These are phyloP conservation scores for Eragrostis curvula DNA, from an alignment of 176 grass and related monocot species.

Conservation along the genomic window DNA sequence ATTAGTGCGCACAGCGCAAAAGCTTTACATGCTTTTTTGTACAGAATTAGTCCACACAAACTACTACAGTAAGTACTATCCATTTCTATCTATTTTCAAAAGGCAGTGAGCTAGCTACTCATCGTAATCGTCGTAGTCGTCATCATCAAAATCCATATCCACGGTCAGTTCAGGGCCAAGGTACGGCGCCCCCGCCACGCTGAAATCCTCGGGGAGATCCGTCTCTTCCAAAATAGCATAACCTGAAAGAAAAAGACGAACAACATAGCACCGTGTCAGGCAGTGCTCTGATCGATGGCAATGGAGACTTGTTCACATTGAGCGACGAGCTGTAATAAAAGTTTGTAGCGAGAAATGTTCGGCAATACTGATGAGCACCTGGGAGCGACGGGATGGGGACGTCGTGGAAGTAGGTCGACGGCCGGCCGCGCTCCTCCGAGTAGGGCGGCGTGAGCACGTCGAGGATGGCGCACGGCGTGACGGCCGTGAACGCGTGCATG, in stretches of 20 bases:
- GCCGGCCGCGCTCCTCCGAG: constrained; percentile 61
- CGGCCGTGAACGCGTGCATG: constrained; percentile 79
- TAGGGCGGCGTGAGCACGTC: constrained; percentile 83
- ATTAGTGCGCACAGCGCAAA: too few species aligned
- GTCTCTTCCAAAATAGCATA: constrained; percentile 64
- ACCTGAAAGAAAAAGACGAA: constrained; percentile 34
- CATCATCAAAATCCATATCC: constrained; percentile 40
- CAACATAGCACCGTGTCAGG: not conserved
- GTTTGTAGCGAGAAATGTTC: too few species aligned
- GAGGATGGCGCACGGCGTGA: constrained; percentile 85
- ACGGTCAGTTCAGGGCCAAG: constrained; percentile 63
- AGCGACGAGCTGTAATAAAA: not conserved
- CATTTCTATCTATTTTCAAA: not conserved
- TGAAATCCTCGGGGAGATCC: constrained; percentile 62
- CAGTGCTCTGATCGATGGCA: not conserved
- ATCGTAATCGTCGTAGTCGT: constrained; percentile 9
- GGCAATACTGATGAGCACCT: constrained; percentile 33
- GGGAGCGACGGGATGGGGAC: constrained; percentile 57
- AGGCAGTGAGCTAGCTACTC: constrained; percentile 11
- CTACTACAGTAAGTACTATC: not conserved
- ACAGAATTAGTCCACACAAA: not conserved
- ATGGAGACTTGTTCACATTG: not conserved
- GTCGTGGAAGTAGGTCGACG: constrained; percentile 71
- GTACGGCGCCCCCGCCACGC: constrained; percentile 64
- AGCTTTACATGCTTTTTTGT: not conserved